Percentiles rank a stretch among this genome's conserved stretches.
phyloP scores from a whole-genome alignment of 2,329 filamentous ascomycete genomes.

The Sarocladiaceae sp. region DNA sequence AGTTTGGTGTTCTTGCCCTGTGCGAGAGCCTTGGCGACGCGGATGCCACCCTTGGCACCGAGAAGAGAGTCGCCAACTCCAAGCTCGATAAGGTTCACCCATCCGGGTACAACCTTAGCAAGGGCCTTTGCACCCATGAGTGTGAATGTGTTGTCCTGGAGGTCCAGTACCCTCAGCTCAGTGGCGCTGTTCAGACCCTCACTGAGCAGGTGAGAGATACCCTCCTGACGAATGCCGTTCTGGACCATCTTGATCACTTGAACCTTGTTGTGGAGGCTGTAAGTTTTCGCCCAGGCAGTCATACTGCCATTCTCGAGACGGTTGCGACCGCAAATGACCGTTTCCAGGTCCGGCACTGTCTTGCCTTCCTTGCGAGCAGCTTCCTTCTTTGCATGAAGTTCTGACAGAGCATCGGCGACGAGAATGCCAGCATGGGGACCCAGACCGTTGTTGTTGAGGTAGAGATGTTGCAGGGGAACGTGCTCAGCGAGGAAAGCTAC shows the following conservation, averaged over 20 bases:
- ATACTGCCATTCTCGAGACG: slow-evolving; percentile 94
- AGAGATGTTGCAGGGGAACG: slow-evolving; percentile 85
- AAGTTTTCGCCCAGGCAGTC: slow-evolving; percentile 88
- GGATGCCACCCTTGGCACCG: slow-evolving; percentile 68
- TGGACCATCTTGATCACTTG: slow-evolving; percentile 95
- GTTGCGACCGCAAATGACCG: slow-evolving; percentile 96
- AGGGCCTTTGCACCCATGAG: slow-evolving; percentile 73
- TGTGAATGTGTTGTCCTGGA: slow-evolving; percentile 98
- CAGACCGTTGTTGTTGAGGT: slow-evolving; percentile 97
- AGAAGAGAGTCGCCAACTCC: slow-evolving; percentile 87
- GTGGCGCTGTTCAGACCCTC: slow-evolving; percentile 71
- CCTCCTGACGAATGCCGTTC: slow-evolving; percentile 94
- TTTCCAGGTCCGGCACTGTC: slow-evolving; percentile 80
- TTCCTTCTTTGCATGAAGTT: slow-evolving; percentile 80
- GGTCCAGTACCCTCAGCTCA: slow-evolving; percentile 71
- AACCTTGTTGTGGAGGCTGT: slow-evolving; percentile 75
- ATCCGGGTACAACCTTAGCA: slow-evolving; percentile 67
- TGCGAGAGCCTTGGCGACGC: slow-evolving; percentile 68
- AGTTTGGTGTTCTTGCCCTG: slow-evolving; percentile 75
- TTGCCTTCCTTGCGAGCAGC: slow-evolving; percentile 67
- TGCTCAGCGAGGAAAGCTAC: slow-evolving; percentile 88
- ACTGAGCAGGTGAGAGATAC: slow-evolving; percentile 75
- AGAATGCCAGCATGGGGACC: slow-evolving; percentile 87
- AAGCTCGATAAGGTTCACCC: slow-evolving; percentile 74
- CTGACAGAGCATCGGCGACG: slow-evolving; percentile 80